Evolutionary conservation across 2,329 filamentous ascomycete genomes (phyloP).

Genomic region (Thielaviopsis populi): DNA sequence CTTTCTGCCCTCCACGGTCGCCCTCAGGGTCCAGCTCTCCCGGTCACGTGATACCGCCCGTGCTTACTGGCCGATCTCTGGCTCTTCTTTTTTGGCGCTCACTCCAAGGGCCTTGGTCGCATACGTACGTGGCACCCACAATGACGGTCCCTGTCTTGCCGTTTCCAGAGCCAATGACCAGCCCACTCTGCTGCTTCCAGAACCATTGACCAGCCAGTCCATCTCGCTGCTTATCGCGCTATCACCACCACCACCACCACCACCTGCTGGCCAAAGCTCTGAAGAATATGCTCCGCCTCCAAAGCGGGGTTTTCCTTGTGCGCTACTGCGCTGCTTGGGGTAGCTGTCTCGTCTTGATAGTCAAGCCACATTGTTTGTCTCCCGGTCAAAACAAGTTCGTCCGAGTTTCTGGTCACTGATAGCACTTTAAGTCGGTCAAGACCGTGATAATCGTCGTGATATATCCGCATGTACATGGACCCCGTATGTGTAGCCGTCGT

Average conservation of each 20-base stretch:
- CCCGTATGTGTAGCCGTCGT: too few species aligned
- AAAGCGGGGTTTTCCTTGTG: background rate
- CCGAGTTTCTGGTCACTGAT: background rate
- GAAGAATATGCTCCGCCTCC: slow-evolving; percentile 4
- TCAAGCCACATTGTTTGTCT: background rate
- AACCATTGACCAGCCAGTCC: background rate
- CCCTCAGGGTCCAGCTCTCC: background rate
- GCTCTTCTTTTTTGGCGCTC: too few species aligned
- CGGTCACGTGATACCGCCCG: background rate
- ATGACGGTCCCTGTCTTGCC: too few species aligned
- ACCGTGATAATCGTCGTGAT: too few species aligned
- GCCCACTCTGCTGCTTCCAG: background rate
- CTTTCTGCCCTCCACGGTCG: background rate
- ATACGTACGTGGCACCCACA: too few species aligned
- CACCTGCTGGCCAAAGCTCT: background rate
- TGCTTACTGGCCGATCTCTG: background rate
- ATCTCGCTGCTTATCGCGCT: background rate
- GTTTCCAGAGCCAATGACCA: too few species aligned
- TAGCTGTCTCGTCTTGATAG: background rate
- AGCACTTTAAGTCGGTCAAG: background rate
- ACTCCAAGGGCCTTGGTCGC: too few species aligned
- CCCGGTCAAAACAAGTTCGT: background rate
- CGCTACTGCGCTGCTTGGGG: background rate
- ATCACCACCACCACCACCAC: background rate
- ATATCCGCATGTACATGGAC: background rate